phyloP scores from a whole-genome alignment of 352 stramenopile genomes.

The Phytophthora idaei region DNA sequence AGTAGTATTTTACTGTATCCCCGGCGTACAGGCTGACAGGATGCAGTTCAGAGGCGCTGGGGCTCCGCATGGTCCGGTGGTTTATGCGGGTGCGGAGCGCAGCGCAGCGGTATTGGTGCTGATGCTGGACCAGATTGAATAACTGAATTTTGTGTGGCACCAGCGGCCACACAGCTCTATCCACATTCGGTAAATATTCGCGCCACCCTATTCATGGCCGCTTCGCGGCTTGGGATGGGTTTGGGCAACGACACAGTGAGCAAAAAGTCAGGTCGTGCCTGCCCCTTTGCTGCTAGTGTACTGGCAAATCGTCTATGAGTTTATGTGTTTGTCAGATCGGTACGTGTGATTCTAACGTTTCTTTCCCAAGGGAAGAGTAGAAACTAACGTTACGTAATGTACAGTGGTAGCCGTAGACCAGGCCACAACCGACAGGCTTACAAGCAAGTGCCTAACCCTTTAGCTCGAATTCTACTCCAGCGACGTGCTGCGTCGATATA shows the following conservation, averaged over 20 bases:
- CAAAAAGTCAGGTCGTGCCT: background rate
- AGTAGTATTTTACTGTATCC: background rate
- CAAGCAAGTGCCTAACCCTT: too few relatives aligned
- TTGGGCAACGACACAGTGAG: background rate
- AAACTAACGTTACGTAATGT: too few relatives aligned
- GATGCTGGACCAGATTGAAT: too few relatives aligned
- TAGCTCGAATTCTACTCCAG: too few relatives aligned
- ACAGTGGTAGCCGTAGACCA: too few relatives aligned
- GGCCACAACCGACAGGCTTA: too few relatives aligned
- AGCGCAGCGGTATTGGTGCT: background rate
- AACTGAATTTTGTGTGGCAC: too few relatives aligned
- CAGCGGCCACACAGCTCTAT: too few relatives aligned
- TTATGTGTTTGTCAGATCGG: background rate
- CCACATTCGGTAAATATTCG: background rate
- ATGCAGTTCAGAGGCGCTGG: background rate
- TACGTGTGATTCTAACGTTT: background rate
- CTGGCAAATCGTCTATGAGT: background rate
- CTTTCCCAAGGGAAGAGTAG: too few relatives aligned
- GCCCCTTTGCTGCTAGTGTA: background rate
- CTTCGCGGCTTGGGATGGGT: background rate
- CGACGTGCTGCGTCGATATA: too few relatives aligned
- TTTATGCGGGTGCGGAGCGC: background rate
- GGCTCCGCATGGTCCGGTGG: background rate
- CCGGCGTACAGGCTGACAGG: background rate
- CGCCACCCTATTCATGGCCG: background rate